These are phyloP conservation scores for Claviceps quebecensis DNA, from an alignment of 2,329 filamentous ascomycete genomes.

Conservation along the genomic window DNA sequence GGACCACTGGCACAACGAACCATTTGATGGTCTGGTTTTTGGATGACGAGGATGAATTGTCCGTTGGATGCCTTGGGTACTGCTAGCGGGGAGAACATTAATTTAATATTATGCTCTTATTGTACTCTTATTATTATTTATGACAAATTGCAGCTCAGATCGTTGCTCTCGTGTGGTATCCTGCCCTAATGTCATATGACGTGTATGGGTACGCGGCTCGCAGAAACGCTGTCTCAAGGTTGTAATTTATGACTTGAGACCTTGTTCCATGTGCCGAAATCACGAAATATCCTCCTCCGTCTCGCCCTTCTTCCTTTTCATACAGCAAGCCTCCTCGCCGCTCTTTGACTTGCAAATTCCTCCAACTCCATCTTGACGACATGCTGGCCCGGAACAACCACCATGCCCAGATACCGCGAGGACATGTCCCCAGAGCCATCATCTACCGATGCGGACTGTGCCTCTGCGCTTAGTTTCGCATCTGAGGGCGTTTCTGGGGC, in stretches of 20 bases:
- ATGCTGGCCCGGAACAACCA: constrained; percentile 78
- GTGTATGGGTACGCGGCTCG: too few relatives aligned
- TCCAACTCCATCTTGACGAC: constrained; percentile 83
- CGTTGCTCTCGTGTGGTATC: too few relatives aligned
- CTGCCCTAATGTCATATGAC: too few relatives aligned
- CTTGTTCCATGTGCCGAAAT: too few relatives aligned
- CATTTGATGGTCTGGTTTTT: constrained; percentile 13
- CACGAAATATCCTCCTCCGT: too few relatives aligned
- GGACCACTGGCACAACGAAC: constrained; percentile 10
- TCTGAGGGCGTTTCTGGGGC: too few relatives aligned
- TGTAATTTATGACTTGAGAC: too few relatives aligned
- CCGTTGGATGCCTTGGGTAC: constrained; percentile 10
- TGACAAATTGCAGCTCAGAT: too few relatives aligned
- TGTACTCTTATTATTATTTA: constrained; percentile 6
- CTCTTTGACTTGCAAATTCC: constrained; percentile 46
- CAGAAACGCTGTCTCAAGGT: too few relatives aligned
- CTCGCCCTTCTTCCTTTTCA: too few relatives aligned
- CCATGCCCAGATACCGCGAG: constrained; percentile 73
- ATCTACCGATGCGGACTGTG: constrained; percentile 19
- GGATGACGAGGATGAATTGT: constrained; percentile 1
- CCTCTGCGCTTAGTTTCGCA: constrained; percentile 19
- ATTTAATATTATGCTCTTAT: constrained; percentile 14
- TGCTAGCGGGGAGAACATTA: constrained; percentile 1
- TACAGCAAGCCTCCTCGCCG: too few relatives aligned
- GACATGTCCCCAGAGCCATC: constrained; percentile 43